phyloP scores from a whole-genome alignment of 169 alveolate genomes.

The Plasmodium inui region DNA sequence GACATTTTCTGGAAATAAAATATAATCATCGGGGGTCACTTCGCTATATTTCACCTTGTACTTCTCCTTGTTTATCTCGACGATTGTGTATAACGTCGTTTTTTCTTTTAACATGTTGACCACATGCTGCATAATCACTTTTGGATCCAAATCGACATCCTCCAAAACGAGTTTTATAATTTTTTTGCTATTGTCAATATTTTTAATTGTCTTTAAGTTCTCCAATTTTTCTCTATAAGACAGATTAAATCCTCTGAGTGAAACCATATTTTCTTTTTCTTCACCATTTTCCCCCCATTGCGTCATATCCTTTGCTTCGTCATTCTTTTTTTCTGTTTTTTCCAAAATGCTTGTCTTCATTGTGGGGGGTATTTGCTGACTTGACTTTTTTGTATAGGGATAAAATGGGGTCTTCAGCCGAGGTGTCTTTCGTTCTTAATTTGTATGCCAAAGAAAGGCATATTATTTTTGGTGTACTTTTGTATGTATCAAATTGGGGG shows the following conservation, averaged over 20 bases:
- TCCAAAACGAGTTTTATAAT: conserved; percentile 63
- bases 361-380: not conserved
- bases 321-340: not conserved
- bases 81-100: conserved; percentile 36
- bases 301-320: not conserved
- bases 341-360: not conserved
- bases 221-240: conserved; percentile 40
- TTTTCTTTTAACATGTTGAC: conserved; percentile 41
- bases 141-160: conserved; percentile 42
- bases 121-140: conserved; percentile 34
- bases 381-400: not conserved
- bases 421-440: not conserved
- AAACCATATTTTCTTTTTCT: conserved; percentile 44
- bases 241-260: conserved; percentile 65
- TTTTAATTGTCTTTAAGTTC: conserved; percentile 54
- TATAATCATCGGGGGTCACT: conserved; percentile 58
- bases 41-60: conserved; percentile 62
- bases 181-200: conserved; percentile 63
- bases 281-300: not conserved
- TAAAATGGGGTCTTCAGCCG: not conserved
- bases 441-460: not conserved
- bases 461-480: not conserved
- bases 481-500: not conserved
- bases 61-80: conserved; percentile 40
- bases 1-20: conserved; percentile 52